Conservation (phyloP, 2,329 filamentous ascomycete genomes). For the Taxawa tesnikishii region DNA sequence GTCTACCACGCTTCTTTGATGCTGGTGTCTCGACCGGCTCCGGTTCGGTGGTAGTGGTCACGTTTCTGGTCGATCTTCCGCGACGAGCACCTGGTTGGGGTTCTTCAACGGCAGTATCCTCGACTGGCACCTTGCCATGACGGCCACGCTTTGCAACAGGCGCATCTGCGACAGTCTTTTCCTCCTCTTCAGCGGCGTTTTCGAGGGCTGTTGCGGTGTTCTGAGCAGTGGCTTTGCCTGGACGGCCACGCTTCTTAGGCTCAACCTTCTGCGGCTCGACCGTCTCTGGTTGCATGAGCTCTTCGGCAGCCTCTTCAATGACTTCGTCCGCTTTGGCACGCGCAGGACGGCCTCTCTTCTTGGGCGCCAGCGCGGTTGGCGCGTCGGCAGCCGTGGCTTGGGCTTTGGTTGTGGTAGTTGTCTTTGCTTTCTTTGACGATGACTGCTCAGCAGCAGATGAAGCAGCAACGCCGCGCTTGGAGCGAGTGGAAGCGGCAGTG, state of each 20-base stretch:
- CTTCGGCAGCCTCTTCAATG: neutral
- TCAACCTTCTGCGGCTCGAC: neutral
- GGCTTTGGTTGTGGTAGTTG: neutral
- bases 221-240: neutral
- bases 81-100: conserved; percentile 10
- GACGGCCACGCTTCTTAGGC: conserved; percentile 1
- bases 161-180: neutral
- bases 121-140: neutral
- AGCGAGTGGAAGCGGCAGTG: conserved; percentile 12
- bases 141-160: conserved; percentile 1
- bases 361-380: neutral
- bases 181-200: neutral
- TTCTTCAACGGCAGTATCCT: neutral
- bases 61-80: conserved; percentile 15
- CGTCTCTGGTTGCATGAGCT: conserved; percentile 1
- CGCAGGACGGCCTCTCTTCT: neutral
- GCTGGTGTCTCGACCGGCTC: neutral
- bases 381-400: neutral
- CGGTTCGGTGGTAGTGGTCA: conserved; percentile 5
- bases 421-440: conserved; percentile 4
- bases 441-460: conserved; percentile 3
- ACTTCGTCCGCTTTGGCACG: neutral
- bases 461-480: conserved; percentile 5
- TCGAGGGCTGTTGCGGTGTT: neutral
- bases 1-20: conserved; percentile 7